phyloP scores from a whole-genome alignment of 768 basidiomycete species.

The Hypholoma sublateritium region DNA sequence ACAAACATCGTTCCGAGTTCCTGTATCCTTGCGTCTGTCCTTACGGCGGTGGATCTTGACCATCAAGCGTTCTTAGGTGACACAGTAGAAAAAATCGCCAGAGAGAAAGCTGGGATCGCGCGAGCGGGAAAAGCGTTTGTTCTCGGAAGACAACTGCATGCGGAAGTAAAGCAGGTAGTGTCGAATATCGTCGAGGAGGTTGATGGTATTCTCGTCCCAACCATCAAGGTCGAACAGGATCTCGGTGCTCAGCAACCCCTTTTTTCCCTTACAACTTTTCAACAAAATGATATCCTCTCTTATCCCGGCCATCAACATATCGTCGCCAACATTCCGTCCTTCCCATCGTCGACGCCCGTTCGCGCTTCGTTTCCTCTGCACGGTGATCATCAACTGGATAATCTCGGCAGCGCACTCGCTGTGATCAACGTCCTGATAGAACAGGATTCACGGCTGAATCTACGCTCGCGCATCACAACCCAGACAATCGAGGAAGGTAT shows the following conservation, averaged over 20 bases:
- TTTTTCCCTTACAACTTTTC: background rate
- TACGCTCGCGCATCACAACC: slow-evolving; percentile 39
- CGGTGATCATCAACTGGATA: slow-evolving; percentile 84
- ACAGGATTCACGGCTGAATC: background rate
- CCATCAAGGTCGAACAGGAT: slow-evolving; percentile 34
- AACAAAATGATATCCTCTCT: background rate
- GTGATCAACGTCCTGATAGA: slow-evolving; percentile 56
- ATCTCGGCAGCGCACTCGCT: slow-evolving; percentile 69
- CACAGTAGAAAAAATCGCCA: slow-evolving; percentile 71
- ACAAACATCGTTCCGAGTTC: slow-evolving; percentile 85
- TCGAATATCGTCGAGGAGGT: slow-evolving; percentile 38
- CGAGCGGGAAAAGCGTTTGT: slow-evolving; percentile 62
- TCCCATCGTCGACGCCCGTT: slow-evolving; percentile 45
- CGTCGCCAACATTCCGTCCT: slow-evolving; percentile 19
- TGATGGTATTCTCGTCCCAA: slow-evolving; percentile 37
- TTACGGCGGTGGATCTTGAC: slow-evolving; percentile 89
- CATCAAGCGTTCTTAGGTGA: slow-evolving; percentile 89
- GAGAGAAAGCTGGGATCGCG: slow-evolving; percentile 83
- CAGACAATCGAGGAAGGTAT: slow-evolving; percentile 59
- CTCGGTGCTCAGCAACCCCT: slow-evolving; percentile 22
- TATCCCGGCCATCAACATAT: background rate
- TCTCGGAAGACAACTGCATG: slow-evolving; percentile 60
- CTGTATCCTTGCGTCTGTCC: slow-evolving; percentile 70
- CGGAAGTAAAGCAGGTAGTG: slow-evolving; percentile 44
- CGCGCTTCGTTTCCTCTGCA: slow-evolving; percentile 59